Base-by-base conservation (phyloP, 306 rosid genomes). In the Astragalus membranaceus region DNA sequence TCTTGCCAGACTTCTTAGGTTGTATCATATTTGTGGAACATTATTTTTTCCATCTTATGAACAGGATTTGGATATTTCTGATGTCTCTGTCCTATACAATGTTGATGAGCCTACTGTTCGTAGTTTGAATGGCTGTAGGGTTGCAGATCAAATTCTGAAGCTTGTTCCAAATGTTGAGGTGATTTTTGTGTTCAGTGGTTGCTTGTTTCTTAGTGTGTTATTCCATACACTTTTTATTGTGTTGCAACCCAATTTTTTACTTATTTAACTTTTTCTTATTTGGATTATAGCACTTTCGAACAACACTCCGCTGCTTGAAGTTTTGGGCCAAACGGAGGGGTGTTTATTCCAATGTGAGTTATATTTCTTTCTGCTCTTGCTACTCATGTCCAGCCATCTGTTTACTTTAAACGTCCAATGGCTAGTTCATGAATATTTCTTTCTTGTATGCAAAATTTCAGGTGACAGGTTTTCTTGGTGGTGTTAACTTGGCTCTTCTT, bases 391-490 rank as follows among this genome's bases (percentile, higher is more conserved):
- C 16, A 29, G 33, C 69, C 23, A 12, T 73, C 41, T 56, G 12
- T 73, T 68, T 68, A 4, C 55, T 59, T 71, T 66, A 49, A 46
- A 39, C 64, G 4, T 32, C 10, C n/a, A 3, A 8, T 66, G 8
- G 66, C 60, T 29, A 10, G n/a, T 5, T 66, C 10, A 43, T 33
- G 10, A 35, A 36, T 67, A 7, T 56, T 4, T 15, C 35, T n/a
- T 67, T 55, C 44, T 48, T 50, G 2, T 5, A 36, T 64, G 30
- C 26, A 43, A 17, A 32, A 76, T 65, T 83, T 51, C 81, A 93
- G 98, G 92, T 93, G 56, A 93, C 98, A 35, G 98, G 98, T 56
- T 93, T 90, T 75, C 97, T 93, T 49, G 98, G 98, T 70, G 98
- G 98, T 79, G 97, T 93, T 50, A 93, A 93, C 80, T 87, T 86